phyloP scores from a whole-genome alignment of 371 early-diverging fungal genomes.

The Phascolomyces articulosus region DNA sequence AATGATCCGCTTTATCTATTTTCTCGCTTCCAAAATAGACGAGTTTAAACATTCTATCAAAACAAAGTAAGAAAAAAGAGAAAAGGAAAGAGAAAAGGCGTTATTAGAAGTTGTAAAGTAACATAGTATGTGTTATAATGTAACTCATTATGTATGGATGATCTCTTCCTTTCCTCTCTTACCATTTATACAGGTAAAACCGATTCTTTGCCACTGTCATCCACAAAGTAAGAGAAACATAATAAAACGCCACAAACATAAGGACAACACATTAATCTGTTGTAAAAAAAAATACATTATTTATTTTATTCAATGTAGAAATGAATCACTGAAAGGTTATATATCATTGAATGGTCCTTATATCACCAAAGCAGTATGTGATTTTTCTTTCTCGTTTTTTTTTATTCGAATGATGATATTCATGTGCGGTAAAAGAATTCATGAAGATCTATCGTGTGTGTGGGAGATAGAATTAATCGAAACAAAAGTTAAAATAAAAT shows the following conservation, averaged over 20 bases:
- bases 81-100: background rate
- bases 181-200: slow-evolving; percentile 24
- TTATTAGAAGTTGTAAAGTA: no score
- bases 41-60: slow-evolving; percentile 28
- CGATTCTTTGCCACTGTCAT: slow-evolving; percentile 40
- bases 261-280: no score
- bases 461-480: no score
- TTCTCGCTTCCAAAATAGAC: slow-evolving; percentile 14
- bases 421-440: background rate
- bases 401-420: background rate
- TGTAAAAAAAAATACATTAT: no score
- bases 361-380: slow-evolving; percentile 45
- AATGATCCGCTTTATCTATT: background rate
- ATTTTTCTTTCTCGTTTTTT: no score
- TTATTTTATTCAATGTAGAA: no score
- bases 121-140: no score
- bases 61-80: slow-evolving; percentile 20
- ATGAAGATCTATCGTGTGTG: no score
- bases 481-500: no score
- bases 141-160: no score
- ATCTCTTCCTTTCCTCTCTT: no score
- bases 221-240: slow-evolving; percentile 38
- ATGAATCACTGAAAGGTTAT: slow-evolving; percentile 46
- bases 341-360: slow-evolving; percentile 32
- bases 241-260: no score